phyloP scores from a whole-genome alignment of 2,329 filamentous ascomycete genomes.

The Aureobasidium namibiae region DNA sequence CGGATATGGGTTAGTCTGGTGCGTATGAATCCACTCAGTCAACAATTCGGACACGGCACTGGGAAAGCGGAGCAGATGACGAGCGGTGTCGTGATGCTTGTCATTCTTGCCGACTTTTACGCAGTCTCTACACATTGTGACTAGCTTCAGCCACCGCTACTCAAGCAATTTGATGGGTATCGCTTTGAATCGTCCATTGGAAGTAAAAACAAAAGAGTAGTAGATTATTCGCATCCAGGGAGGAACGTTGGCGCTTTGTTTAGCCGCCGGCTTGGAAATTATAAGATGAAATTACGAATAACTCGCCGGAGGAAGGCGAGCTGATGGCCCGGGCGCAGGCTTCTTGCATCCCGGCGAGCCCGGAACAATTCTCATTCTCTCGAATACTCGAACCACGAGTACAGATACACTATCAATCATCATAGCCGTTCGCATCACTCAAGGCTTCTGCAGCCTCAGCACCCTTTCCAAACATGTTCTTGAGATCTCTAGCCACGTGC shows the following conservation, averaged over 20 bases:
- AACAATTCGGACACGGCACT: neutral
- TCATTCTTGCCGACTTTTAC: neutral
- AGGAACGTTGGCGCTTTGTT: neutral
- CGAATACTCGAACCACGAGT: too few species aligned
- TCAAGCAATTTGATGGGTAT: neutral
- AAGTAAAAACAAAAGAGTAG: neutral
- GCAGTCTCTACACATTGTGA: neutral
- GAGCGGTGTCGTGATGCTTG: neutral
- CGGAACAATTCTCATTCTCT: too few species aligned
- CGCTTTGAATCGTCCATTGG: neutral
- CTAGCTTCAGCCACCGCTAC: neutral
- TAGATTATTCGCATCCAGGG: neutral
- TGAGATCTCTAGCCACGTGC: conserved; percentile 42
- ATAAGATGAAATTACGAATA: neutral
- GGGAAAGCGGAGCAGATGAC: neutral
- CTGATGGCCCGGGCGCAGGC: neutral
- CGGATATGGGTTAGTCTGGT: neutral
- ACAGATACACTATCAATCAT: neutral
- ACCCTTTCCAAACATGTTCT: conserved; percentile 41
- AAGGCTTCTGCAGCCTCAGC: neutral
- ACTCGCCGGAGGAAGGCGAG: neutral
- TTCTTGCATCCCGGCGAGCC: too few species aligned
- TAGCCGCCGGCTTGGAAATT: neutral
- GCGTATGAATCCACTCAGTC: neutral
- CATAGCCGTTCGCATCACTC: neutral